Evolutionary conservation across 1,284 basidiomycete genomes (phyloP).

Genomic region (Coriolopsis trogii): DNA sequence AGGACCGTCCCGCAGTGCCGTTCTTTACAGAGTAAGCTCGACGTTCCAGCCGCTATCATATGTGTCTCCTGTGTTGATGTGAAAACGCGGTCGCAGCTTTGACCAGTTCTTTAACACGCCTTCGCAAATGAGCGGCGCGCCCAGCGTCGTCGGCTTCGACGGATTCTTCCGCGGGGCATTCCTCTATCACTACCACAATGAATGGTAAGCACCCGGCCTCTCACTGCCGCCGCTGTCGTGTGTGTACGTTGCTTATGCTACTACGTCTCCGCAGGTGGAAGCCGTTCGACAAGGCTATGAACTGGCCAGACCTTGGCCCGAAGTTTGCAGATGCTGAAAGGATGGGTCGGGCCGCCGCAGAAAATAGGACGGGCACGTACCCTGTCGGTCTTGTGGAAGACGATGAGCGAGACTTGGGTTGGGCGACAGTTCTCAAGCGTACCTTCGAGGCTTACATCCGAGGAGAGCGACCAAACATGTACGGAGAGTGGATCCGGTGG

Average conservation of each 20-base stretch:
- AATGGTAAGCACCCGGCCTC: slow-evolving; percentile 40
- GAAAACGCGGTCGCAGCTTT: slow-evolving; percentile 47
- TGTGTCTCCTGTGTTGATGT: background rate
- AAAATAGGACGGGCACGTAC: slow-evolving; percentile 24
- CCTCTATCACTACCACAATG: slow-evolving; percentile 68
- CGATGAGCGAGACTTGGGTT: slow-evolving; percentile 80
- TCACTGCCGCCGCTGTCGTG: background rate
- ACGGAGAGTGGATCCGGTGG: slow-evolving; percentile 84
- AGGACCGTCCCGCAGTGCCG: slow-evolving; percentile 68
- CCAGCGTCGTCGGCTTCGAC: slow-evolving; percentile 62
- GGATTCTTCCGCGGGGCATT: slow-evolving; percentile 73
- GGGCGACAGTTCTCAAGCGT: slow-evolving; percentile 89
- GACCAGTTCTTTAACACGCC: slow-evolving; percentile 66
- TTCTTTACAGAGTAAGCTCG: slow-evolving; percentile 64
- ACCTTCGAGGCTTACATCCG: slow-evolving; percentile 90
- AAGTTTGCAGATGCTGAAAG: slow-evolving; percentile 77
- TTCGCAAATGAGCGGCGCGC: slow-evolving; percentile 49
- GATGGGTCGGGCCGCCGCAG: slow-evolving; percentile 47
- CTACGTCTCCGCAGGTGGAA: slow-evolving; percentile 90
- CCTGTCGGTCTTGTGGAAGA: slow-evolving; percentile 43
- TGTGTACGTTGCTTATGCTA: no score
- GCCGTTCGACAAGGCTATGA: slow-evolving; percentile 85
- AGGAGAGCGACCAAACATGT: slow-evolving; percentile 89
- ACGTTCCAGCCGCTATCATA: background rate
- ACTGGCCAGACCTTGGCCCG: slow-evolving; percentile 89